Base-by-base conservation (phyloP, 2,329 filamentous ascomycete species). In the Trichoderma breve region DNA sequence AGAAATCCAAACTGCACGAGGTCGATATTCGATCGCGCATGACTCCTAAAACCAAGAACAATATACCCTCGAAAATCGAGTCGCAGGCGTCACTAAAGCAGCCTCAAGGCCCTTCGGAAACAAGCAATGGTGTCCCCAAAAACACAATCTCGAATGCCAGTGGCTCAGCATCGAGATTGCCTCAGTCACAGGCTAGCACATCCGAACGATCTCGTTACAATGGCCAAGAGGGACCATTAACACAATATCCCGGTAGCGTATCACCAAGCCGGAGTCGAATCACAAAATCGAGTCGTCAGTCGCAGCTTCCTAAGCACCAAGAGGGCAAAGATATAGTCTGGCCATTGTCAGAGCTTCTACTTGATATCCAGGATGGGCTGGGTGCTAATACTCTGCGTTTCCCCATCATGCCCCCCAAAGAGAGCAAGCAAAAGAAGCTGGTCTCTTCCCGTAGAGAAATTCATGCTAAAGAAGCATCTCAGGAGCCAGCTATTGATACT, bases 381-480 rank as follows among this genome's bases (percentile, higher is more conserved):
- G 57, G 28, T 8, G 24, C 28, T 11, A 30, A 60, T 14, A 58
- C 43, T 18, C 55, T 28, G 5, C 34, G 1, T n/a, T 28, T 39
- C 24, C 60, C 24, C 5, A 55, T 51, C 32, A 62, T 30, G 6
- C 28, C 69, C 18, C 26, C 69, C n/a, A 67, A 21, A 30, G 60
- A 18, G 28, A 14, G 14, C 34, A 58, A 32, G 43, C 39, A 51
- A 18, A 77, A 73, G 18, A 74, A 74, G 1, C 73, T 81, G 7
- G 53, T 73, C 6, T 82, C 81, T 4, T 79, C 81, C 2, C 77
- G 73, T 51, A 83, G 82, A 73, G 74, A 73, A 18, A 73, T 75
- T 6, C 70, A 70, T 0, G 88, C 90, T 53, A 88, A 88, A 2
- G 81, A 82, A 43, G 87, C 87, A 1, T 86, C 87, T 3, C 84